Evolutionary conservation across 441 rosid species (phyloP).

Genomic region (Pelargonium myrrhifolium): DNA sequence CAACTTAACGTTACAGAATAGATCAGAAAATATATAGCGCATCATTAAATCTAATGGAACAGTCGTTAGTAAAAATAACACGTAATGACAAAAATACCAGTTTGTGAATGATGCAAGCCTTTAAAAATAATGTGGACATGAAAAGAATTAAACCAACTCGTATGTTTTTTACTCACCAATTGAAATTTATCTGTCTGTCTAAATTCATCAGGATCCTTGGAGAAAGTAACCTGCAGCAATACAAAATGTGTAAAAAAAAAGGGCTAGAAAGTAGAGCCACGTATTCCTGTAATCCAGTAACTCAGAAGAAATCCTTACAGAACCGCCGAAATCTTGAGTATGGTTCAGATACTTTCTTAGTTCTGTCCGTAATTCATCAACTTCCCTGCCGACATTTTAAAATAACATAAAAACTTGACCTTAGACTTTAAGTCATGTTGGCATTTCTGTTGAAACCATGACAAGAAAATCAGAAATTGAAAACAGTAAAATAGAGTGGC

Average conservation of each 20-base stretch:
- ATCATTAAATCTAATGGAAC: neutral
- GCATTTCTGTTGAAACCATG: neutral
- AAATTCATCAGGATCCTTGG: slow-evolving; percentile 36
- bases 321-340: slow-evolving; percentile 34
- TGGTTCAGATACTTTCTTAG: slow-evolving; percentile 37
- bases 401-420: too few relatives aligned
- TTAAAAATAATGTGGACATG: neutral
- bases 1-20: too few relatives aligned
- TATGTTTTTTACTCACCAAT: slow-evolving; percentile 37
- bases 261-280: slow-evolving; percentile 12
- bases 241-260: slow-evolving; percentile 22
- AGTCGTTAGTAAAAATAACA: slow-evolving; percentile 12
- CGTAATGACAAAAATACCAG: slow-evolving; percentile 2
- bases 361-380: slow-evolving; percentile 50
- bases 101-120: neutral
- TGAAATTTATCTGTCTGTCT: slow-evolving; percentile 37
- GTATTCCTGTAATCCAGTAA: slow-evolving; percentile 15
- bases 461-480: neutral
- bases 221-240: slow-evolving; percentile 39
- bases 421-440: too few relatives aligned
- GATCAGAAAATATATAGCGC: neutral
- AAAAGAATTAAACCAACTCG: slow-evolving; percentile 14
- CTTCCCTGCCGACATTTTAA: slow-evolving; percentile 47
- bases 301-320: slow-evolving; percentile 42
- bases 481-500: neutral